A percentile compares a stretch with the other conserved stretches of the same genome.
phyloP scores from a whole-genome alignment of 2,329 filamentous ascomycete species.

The Pleurostoma richardsiae region DNA sequence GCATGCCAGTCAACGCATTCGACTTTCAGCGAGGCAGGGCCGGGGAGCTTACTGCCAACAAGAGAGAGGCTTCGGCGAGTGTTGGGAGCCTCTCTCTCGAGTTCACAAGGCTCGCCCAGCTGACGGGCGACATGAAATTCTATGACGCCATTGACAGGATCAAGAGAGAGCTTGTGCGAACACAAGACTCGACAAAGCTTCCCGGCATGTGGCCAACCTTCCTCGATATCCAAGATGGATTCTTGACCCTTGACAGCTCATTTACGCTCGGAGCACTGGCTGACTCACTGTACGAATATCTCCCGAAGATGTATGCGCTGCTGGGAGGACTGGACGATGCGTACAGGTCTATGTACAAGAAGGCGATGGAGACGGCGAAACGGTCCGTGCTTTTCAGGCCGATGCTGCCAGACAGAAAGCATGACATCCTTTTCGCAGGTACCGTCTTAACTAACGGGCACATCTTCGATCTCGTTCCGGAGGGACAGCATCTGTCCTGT shows the following conservation, averaged over 20 bases:
- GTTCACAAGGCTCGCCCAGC: constrained; percentile 69
- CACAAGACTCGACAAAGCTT: constrained; percentile 61
- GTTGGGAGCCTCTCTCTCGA: constrained; percentile 66
- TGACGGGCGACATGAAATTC: constrained; percentile 68
- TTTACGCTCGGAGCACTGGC: constrained; percentile 41
- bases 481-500: constrained; percentile 34
- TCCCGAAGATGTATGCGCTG: constrained; percentile 54
- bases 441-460: constrained; percentile 23
- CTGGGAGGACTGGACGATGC: constrained; percentile 60
- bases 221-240: constrained; percentile 56
- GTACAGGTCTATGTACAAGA: constrained; percentile 62
- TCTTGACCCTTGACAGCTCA: constrained; percentile 23
- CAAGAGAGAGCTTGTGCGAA: constrained; percentile 59
- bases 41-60: constrained; percentile 28
- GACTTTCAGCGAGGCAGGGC: constrained; percentile 34
- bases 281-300: constrained; percentile 53
- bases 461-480: constrained; percentile 21
- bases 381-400: constrained; percentile 64
- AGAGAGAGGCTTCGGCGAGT: constrained; percentile 35
- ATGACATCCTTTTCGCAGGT: constrained; percentile 55
- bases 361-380: constrained; percentile 55
- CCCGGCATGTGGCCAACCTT: constrained; percentile 69
- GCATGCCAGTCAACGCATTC: constrained; percentile 41
- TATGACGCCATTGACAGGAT: constrained; percentile 73
- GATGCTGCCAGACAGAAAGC: constrained; percentile 48